Evolutionary conservation across 352 stramenopile genomes (phyloP).

Genomic region (Globisporangium parvum): DNA sequence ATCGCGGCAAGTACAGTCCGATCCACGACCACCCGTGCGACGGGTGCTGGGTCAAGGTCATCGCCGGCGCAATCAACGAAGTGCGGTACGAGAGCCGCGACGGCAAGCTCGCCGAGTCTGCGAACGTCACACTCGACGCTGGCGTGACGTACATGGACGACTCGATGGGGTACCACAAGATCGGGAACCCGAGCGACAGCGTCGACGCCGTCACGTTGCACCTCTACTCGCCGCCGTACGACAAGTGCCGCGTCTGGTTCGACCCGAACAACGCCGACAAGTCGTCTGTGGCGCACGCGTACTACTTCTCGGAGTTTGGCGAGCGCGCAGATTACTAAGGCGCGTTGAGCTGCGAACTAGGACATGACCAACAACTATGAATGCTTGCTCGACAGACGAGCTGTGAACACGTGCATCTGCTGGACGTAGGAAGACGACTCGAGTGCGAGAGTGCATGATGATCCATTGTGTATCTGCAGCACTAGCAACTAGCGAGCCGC

Average conservation of each 20-base stretch:
- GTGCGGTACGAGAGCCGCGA: constrained; percentile 44
- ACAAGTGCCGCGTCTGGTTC: constrained; percentile 77
- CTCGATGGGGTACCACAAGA: constrained; percentile 76
- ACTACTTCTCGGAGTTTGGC: constrained; percentile 76
- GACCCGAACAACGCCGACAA: constrained; percentile 46
- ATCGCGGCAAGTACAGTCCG: constrained; percentile 61
- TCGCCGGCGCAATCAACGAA: constrained; percentile 64
- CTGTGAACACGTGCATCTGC: not conserved
- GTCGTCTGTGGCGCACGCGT: constrained; percentile 54
- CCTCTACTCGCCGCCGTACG: constrained; percentile 79
- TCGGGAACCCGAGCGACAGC: constrained; percentile 46
- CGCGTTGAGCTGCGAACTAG: no score
- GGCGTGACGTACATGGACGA: constrained; percentile 66
- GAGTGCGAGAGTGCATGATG: no score
- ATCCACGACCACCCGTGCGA: constrained; percentile 89
- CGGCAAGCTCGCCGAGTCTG: constrained; percentile 21
- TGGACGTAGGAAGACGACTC: no score
- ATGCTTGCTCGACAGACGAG: not conserved
- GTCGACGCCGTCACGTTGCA: constrained; percentile 67
- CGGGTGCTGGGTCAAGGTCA: constrained; percentile 77
- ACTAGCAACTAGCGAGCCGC: no score
- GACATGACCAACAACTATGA: no score
- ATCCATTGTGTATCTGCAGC: no score
- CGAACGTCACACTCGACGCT: constrained; percentile 21
- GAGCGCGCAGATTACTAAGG: constrained; percentile 36